Evolutionary conservation across 2,329 filamentous ascomycete species (phyloP).

Genomic region (Chrysoporthe puriensis): DNA sequence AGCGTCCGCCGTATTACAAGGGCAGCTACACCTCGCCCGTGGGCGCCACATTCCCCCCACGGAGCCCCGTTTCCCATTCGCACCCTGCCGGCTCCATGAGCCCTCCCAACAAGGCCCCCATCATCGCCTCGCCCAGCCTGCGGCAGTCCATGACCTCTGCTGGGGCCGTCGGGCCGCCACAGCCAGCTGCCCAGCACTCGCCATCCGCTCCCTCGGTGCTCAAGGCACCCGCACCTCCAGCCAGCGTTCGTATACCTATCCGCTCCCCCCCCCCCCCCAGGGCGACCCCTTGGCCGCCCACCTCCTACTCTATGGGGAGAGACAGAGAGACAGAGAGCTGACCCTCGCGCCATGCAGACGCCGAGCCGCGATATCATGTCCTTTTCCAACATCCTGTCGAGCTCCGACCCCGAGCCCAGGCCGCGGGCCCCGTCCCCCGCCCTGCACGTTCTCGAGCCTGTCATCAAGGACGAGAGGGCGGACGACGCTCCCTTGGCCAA

Average conservation of each 20-base stretch:
- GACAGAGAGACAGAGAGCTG: neutral
- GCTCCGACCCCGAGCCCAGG: slow-evolving; percentile 66
- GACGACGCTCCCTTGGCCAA: slow-evolving; percentile 30
- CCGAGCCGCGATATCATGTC: slow-evolving; percentile 83
- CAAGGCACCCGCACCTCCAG: slow-evolving; percentile 43
- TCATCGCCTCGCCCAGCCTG: slow-evolving; percentile 53
- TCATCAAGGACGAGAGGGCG: slow-evolving; percentile 28
- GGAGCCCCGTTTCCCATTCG: slow-evolving; percentile 55
- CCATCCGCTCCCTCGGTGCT: slow-evolving; percentile 45
- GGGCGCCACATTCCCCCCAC: slow-evolving; percentile 48
- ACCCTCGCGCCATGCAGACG: slow-evolving; percentile 52
- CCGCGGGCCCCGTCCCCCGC: slow-evolving; percentile 41
- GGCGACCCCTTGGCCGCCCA: slow-evolving; percentile 11
- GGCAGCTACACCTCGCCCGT: slow-evolving; percentile 54
- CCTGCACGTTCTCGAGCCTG: slow-evolving; percentile 13
- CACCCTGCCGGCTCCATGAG: slow-evolving; percentile 48
- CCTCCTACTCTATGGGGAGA: neutral
- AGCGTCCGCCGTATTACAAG: slow-evolving; percentile 55
- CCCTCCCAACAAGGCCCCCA: slow-evolving; percentile 45
- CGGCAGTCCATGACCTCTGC: slow-evolving; percentile 47
- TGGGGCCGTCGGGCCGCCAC: slow-evolving; percentile 47
- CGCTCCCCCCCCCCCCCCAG: too few species aligned
- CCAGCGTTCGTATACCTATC: slow-evolving; percentile 39
- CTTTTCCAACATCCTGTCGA: slow-evolving; percentile 91
- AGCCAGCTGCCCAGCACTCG: slow-evolving; percentile 35